Evolutionary conservation across 116 monocot genomes (phyloP).

Genomic region (Thalassia testudinum): DNA sequence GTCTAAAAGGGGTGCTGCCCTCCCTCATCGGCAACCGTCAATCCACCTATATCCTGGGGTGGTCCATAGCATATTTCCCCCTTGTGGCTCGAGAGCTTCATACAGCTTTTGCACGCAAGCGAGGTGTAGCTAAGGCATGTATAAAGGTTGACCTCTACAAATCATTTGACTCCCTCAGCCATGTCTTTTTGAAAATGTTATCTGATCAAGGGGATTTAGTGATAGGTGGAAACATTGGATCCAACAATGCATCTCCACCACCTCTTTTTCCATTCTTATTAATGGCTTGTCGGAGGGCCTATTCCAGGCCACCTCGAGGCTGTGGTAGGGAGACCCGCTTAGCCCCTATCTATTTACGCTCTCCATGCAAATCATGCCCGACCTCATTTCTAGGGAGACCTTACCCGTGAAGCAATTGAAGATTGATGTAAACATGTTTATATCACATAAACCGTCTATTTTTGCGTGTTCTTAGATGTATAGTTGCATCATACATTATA

Average conservation of each 20-base stretch:
- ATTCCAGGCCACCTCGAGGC: not conserved
- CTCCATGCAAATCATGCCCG: no score
- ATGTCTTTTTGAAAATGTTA: not conserved
- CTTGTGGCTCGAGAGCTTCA: not conserved
- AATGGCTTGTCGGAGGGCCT: not conserved
- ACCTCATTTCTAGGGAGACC: no score
- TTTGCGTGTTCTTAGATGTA: no score
- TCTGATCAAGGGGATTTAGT: not conserved
- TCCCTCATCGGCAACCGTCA: not conserved
- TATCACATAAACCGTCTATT: no score
- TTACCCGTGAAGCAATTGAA: no score
- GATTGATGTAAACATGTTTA: no score
- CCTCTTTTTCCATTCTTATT: slow-evolving; percentile 1
- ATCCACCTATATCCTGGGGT: not conserved
- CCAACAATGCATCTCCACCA: not conserved
- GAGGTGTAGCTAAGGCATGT: not conserved
- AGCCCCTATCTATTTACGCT: not conserved
- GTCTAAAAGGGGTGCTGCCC: not conserved
- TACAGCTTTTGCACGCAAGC: not conserved
- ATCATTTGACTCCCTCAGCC: not conserved
- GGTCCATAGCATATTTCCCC: not conserved
- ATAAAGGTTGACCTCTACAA: not conserved
- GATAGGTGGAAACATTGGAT: not conserved
- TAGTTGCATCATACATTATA: no score
- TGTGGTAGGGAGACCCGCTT: slow-evolving; percentile 1